Base-by-base conservation (phyloP, 129 eudicot species). In the Lactuca saligna region DNA sequence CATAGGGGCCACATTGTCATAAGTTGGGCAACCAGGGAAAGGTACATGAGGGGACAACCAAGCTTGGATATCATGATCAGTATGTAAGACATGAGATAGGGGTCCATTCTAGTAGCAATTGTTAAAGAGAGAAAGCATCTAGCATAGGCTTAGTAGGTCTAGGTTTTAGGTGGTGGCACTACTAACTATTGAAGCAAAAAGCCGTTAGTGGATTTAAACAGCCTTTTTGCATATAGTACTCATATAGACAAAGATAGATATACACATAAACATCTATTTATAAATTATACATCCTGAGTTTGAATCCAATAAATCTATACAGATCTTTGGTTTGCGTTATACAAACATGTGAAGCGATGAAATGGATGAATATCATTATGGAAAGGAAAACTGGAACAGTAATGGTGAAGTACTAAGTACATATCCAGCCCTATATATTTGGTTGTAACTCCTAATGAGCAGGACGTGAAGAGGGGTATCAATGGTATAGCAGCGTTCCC, bases 141-240 rank as follows among this genome's bases (percentile, higher is more conserved):
- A 76, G 75, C 64, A 59, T 68, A 75, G 81, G 75, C 75, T 69
- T 61, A 55, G 66, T 69, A 69, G 81, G 76, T 57, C 53, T 69
- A 69, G 75, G 75, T 61, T 17, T 61, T 76, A 76, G 81, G 75
- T 76, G 75, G 81, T 76, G 81, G 75, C 71, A 69, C 71, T 76
- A 69, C 71, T 61, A 61, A 76, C 81, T 42, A 62, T 69, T 76
- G 14, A 61, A 76, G 76, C 81, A 76, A 76, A 69, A 69, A 69
- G 76, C 75, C 76, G 39, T 57, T 76, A 68, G 81, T 76, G 81
- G 65, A 32, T 54, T 69, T 68, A 69, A 76, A 69, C 71, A 76
- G 75, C 76, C 75, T 61, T 76, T 61, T 54, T 61, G 65, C 69
- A 61, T 62, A 60, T 54, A 60, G 54, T 51, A 59, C 75, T 29